Conservation (phyloP, 768 basidiomycete genomes). For the Tricholoma sp. region DNA sequence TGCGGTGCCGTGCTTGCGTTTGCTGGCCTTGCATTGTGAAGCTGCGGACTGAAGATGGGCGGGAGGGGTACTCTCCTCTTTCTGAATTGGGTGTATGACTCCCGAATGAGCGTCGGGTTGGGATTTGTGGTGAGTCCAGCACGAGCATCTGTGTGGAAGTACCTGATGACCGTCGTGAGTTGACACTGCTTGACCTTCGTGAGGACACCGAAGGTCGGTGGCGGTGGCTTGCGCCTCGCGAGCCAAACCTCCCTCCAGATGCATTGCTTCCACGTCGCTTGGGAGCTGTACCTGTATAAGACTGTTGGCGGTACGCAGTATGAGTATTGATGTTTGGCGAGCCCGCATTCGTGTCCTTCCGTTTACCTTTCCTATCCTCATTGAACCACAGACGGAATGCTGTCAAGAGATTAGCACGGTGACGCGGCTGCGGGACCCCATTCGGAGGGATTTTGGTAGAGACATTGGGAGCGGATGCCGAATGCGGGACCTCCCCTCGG, state of each 20-base stretch:
- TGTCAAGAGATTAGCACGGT: conserved; percentile 76
- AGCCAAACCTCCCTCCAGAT: conserved; percentile 21
- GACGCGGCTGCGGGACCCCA: conserved; percentile 37
- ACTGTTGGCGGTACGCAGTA: conserved; percentile 18
- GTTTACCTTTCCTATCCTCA: conserved; percentile 85
- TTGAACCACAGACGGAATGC: conserved; percentile 91
- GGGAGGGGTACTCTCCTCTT: conserved; percentile 67
- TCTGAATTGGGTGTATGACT: conserved; percentile 89
- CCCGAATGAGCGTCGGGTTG: conserved; percentile 68
- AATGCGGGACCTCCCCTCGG: conserved; percentile 39
- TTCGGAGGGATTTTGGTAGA: conserved; percentile 19
- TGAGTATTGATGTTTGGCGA: conserved; percentile 18
- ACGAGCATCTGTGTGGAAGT: conserved; percentile 44
- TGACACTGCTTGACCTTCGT: conserved; percentile 86
- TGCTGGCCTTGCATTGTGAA: conserved; percentile 44
- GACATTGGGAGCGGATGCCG: conserved; percentile 41
- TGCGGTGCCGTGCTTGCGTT: conserved; percentile 47
- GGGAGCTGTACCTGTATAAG: conserved; percentile 27
- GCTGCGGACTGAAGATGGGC: conserved; percentile 86
- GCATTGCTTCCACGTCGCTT: conserved; percentile 49
- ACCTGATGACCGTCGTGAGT: conserved; percentile 68
- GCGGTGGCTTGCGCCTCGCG: conserved; percentile 40
- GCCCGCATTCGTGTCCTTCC: conserved; percentile 44
- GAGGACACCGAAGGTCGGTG: conserved; percentile 76
- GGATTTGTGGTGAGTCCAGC: conserved; percentile 59